These are phyloP conservation scores for Tremella mesenterica DNA, from an alignment of 768 basidiomycete species.

Conservation along the genomic window DNA sequence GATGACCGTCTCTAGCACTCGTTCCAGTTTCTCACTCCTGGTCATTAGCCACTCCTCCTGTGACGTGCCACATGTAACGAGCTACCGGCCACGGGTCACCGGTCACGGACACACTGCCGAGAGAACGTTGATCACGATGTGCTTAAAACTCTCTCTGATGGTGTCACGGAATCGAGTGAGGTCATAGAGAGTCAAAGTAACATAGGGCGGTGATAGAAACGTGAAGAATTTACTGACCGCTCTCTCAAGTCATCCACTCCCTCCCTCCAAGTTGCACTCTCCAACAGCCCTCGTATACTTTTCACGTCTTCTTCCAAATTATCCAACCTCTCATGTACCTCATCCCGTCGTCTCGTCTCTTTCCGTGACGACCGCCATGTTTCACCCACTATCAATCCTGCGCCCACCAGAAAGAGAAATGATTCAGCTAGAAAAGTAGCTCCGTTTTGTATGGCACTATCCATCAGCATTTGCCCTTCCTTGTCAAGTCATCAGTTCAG, in stretches of 20 bases:
- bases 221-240: constrained; percentile 16
- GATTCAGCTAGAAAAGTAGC: constrained; percentile 41
- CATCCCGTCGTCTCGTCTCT: constrained; percentile 35
- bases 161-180: no score
- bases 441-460: constrained; percentile 43
- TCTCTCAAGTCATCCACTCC: constrained; percentile 18
- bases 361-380: constrained; percentile 30
- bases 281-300: constrained; percentile 11
- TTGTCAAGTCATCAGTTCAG: no score
- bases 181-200: no score
- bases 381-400: constrained; percentile 40
- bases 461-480: not conserved
- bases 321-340: constrained; percentile 32
- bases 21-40: constrained; percentile 29
- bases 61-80: no score
- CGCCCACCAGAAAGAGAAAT: constrained; percentile 41
- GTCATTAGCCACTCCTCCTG: no score
- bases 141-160: no score
- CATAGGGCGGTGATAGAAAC: not conserved
- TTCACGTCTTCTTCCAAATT: constrained; percentile 25
- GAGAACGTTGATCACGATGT: no score
- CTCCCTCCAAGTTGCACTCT: constrained; percentile 5
- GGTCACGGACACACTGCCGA: no score
- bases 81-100: no score
- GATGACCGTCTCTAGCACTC: constrained; percentile 29